Evolutionary conservation across 305 asterid genomes (phyloP), one percentile per base, ranked within the genome.

Genomic region (Solanum chacoense): DNA sequence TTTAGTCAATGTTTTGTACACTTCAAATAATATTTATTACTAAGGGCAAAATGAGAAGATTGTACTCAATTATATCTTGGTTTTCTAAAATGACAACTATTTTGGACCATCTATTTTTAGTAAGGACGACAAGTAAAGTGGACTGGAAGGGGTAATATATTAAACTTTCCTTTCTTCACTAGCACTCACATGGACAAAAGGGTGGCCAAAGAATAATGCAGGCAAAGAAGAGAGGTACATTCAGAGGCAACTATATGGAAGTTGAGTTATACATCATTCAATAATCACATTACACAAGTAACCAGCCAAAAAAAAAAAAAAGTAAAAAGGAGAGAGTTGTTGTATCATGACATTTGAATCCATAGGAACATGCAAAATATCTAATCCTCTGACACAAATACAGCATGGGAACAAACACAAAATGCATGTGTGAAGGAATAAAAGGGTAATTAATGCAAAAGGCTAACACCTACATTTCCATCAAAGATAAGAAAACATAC

Each of bases 401-500:
- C 36, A 42, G 20, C 26, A 28, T 14, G 69, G 85, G 31, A 13
- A 80, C 67, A 40, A 80, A 42, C 69, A 26, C 69, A 42, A 80
- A 26, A 80, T 80, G 69, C 85, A 80, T 14, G 67, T 8, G 67
- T 42, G 85, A 63, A 40, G 85, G 37, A 3, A 26, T 38, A 42
- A 14, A 40, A 80, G 26, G 85, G 85, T 26, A 78, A 42, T 26
- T 79, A 32, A 42, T 40, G 69, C 85, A 80, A 40, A 8, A 40
- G 18, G 85, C 69, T 4, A 42, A 26, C 37, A 80, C 26, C 1
- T 24, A 74, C 22, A 69, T 73, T 26, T 40, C 75, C 42, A 84
- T 28, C 45, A 84, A 55, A 84, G 50, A 84, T 59, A 22, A 84
- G 20, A 55, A 83, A 24, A 79, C 95, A 74, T 93, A 96, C 98